These are phyloP conservation scores for Pichia sp. DNA, from an alignment of 1,139 yeast species.

Conservation along the genomic window DNA sequence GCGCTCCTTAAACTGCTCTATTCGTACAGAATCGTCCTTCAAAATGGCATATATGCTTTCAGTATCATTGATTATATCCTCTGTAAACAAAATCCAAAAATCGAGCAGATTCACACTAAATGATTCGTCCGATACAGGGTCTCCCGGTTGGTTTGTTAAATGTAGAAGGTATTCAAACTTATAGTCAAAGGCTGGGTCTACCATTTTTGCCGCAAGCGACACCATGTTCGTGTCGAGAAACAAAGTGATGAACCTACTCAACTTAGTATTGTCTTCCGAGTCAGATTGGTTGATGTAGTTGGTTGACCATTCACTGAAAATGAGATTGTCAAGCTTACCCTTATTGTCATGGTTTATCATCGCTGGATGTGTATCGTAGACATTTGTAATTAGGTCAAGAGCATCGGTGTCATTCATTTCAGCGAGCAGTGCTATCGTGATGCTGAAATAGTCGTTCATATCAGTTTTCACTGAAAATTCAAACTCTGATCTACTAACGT, in stretches of 20 bases:
- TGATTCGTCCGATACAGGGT: conserved; percentile 60
- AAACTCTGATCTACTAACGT: conserved; percentile 35
- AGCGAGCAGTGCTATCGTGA: conserved; percentile 20
- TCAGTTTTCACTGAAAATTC: conserved; percentile 33
- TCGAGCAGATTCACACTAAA: conserved; percentile 62
- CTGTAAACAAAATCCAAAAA: conserved; percentile 77
- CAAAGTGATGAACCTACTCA: conserved; percentile 45
- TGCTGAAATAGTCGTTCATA: conserved; percentile 27
- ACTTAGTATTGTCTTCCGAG: conserved; percentile 33
- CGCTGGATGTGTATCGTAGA: conserved; percentile 40
- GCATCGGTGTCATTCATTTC: conserved; percentile 20
- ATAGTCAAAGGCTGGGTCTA: conserved; percentile 32
- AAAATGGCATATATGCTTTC: conserved; percentile 34
- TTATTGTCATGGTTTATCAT: conserved; percentile 30
- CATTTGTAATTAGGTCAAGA: conserved; percentile 36
- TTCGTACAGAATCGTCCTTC: conserved; percentile 23
- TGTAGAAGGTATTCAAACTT: conserved; percentile 45
- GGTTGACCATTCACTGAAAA: conserved; percentile 42
- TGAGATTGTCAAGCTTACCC: conserved; percentile 23
- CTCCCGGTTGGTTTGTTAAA: conserved; percentile 53
- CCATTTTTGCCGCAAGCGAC: conserved; percentile 39
- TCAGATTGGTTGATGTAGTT: conserved; percentile 29
- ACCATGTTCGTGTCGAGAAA: conserved; percentile 48
- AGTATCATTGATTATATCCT: conserved; percentile 51
- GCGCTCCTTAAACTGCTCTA: conserved; percentile 26